A percentile compares a stretch with the other conserved stretches of the same genome.
These are phyloP conservation scores for Penicillium aurantiogriseum DNA, from an alignment of 2,329 filamentous ascomycete species.

Conservation along the genomic window DNA sequence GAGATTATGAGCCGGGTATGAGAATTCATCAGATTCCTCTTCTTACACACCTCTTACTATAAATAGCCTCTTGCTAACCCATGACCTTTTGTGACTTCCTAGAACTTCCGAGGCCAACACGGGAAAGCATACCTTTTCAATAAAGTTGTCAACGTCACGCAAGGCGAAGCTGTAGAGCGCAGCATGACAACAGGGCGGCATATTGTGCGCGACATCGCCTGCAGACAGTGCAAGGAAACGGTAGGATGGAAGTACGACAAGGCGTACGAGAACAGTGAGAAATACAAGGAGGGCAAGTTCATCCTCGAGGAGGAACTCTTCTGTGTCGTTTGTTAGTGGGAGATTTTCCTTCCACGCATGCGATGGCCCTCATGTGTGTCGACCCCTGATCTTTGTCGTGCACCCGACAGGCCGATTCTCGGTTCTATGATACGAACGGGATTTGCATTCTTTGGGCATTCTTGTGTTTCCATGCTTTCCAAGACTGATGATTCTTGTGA, in stretches of 20 bases:
- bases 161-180: conserved; percentile 80
- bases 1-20: conserved; percentile 89
- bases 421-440: not conserved
- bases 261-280: conserved; percentile 85
- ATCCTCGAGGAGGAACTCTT: conserved; percentile 91
- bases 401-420: not conserved
- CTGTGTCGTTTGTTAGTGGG: conserved; percentile 65
- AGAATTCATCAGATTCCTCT: not conserved
- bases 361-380: not conserved
- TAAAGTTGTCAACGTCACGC: conserved; percentile 84
- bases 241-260: conserved; percentile 99
- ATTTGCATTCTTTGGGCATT: conserved; percentile 6
- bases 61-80: conserved; percentile 9
- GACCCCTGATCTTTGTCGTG: not conserved
- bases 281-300: conserved; percentile 99
- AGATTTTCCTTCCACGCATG: not conserved
- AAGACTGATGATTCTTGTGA: conserved; percentile 15
- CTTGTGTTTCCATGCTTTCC: not conserved
- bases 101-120: conserved; percentile 98
- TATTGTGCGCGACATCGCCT: conserved; percentile 88
- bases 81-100: conserved; percentile 13
- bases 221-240: conserved; percentile 84
- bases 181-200: conserved; percentile 98
- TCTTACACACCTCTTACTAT: not conserved
- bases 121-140: conserved; percentile 98